phyloP scores from a whole-genome alignment of 2,329 filamentous ascomycete genomes.

The Fusarium torreyae region DNA sequence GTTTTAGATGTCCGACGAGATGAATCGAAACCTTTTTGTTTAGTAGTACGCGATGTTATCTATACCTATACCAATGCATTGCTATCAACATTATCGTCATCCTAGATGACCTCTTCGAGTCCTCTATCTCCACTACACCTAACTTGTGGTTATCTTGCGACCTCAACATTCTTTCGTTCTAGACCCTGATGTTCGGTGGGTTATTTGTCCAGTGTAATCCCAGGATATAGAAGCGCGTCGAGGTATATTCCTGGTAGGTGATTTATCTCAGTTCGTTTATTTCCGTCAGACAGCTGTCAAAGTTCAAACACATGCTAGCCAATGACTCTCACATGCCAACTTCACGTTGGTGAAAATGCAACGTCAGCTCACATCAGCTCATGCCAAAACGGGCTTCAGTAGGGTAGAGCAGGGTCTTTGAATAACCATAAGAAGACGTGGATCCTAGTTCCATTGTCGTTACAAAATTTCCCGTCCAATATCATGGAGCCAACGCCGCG shows the following conservation, averaged over 20 bases:
- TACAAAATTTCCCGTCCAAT: slow-evolving; percentile 38
- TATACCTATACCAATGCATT: slow-evolving; percentile 21
- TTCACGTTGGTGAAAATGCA: slow-evolving; percentile 12
- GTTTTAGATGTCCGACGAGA: slow-evolving; percentile 14
- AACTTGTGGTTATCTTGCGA: not conserved
- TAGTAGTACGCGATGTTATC: not conserved
- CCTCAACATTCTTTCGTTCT: too few relatives aligned
- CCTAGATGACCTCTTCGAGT: not conserved
- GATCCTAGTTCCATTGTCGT: slow-evolving; percentile 27
- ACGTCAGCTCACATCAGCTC: slow-evolving; percentile 9
- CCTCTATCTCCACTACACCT: slow-evolving; percentile 4
- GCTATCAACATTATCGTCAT: not conserved
- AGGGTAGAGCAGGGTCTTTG: slow-evolving; percentile 13
- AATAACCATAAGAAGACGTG: slow-evolving; percentile 28
- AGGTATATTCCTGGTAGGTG: too few relatives aligned
- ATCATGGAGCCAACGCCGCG: slow-evolving; percentile 49
- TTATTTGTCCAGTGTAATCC: too few relatives aligned
- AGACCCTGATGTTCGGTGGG: too few relatives aligned
- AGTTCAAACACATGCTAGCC: not conserved
- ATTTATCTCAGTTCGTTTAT: too few relatives aligned
- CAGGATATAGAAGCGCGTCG: too few relatives aligned
- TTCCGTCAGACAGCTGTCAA: not conserved
- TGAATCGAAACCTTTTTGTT: slow-evolving; percentile 9
- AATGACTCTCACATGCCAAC: not conserved
- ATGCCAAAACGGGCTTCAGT: slow-evolving; percentile 4